Percentiles rank a stretch among this genome's conserved stretches.
Conservation (phyloP, 1,284 basidiomycete species). For the Melampsora larici-populina region DNA sequence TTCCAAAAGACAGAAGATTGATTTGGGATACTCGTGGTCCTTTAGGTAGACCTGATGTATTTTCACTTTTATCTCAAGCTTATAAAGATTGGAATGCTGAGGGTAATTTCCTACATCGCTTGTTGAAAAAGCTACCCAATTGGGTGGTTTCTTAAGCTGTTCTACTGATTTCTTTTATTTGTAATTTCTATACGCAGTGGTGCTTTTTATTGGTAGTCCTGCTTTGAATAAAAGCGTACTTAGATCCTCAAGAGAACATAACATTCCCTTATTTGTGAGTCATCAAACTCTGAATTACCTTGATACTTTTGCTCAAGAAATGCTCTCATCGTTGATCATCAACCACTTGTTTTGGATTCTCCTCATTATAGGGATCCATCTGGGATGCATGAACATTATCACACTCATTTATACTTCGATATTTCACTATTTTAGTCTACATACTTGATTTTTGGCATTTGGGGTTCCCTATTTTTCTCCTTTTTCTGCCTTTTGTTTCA, state of each 20-base stretch:
- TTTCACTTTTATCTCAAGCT: not conserved
- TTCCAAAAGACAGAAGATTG: constrained; percentile 66
- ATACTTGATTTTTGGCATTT: no score
- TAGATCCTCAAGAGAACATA: not conserved
- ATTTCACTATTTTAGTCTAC: no score
- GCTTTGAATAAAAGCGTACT: not conserved
- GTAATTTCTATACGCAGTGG: not conserved
- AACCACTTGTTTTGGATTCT: not conserved
- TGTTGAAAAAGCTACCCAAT: no score
- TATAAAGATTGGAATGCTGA: not conserved
- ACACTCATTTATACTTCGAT: no score
- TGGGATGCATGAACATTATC: not conserved
- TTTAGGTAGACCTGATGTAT: constrained; percentile 52
- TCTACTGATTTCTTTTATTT: not conserved
- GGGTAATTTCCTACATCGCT: no score
- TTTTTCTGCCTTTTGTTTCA: no score
- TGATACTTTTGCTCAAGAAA: not conserved
- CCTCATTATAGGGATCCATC: not conserved
- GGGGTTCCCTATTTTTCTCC: no score
- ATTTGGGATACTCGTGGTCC: constrained; percentile 63
- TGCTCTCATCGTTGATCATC: not conserved
- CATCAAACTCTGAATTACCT: not conserved
- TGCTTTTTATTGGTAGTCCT: not conserved
- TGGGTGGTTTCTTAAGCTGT: not conserved
- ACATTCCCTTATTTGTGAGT: not conserved